A percentile compares a stretch with the other conserved stretches of the same genome.
Conservation (phyloP, 805 yeast species). For the Candida coleopterorum region DNA sequence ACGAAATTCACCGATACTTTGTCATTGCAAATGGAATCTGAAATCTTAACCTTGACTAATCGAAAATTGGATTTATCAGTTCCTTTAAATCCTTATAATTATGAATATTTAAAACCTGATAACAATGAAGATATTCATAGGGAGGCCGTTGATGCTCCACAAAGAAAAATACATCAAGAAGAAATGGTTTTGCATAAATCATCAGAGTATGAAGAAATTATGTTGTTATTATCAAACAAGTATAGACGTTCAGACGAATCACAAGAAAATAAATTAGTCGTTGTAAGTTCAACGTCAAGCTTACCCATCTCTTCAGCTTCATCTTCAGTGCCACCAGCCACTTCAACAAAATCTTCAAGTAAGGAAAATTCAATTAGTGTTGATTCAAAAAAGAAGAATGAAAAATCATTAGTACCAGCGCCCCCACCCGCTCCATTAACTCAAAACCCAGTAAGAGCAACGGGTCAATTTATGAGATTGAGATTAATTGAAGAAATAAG, state of each 20-base stretch:
- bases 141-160: constrained; percentile 23
- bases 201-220: constrained; percentile 80
- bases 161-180: constrained; percentile 38
- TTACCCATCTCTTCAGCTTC: constrained; percentile 12
- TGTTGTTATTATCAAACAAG: constrained; percentile 48
- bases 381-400: constrained; percentile 24
- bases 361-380: constrained; percentile 24
- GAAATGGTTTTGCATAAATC: constrained; percentile 58
- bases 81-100: constrained; percentile 62
- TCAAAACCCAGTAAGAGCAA: constrained; percentile 15
- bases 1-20: constrained; percentile 73
- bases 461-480: constrained; percentile 75
- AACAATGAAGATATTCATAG: constrained; percentile 33
- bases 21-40: constrained; percentile 83
- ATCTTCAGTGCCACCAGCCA: constrained; percentile 13
- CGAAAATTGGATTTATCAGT: constrained; percentile 74
- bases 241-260: constrained; percentile 35
- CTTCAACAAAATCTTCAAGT: constrained; percentile 12
- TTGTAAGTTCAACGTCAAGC: constrained; percentile 28
- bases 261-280: constrained; percentile 34
- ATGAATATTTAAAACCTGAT: constrained; percentile 46
- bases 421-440: constrained; percentile 7
- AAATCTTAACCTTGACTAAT: constrained; percentile 70
- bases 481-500: constrained; percentile 86
- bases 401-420: constrained; percentile 12